Percentiles rank a stretch among this genome's conserved stretches.
These are phyloP conservation scores for Botrytis squamosa DNA, from an alignment of 2,329 filamentous ascomycete genomes.

Conservation along the genomic window DNA sequence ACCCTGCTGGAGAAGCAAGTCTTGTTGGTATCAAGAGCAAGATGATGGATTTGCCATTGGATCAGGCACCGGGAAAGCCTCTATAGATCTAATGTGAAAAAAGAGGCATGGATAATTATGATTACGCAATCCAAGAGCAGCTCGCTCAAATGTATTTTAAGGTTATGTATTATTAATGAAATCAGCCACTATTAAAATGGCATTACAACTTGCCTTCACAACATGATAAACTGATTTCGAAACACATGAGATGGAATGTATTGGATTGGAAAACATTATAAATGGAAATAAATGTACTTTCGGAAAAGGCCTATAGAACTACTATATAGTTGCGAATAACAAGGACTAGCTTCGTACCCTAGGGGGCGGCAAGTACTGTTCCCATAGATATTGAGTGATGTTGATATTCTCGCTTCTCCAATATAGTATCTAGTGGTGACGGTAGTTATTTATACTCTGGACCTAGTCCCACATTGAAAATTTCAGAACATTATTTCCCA, in stretches of 20 bases:
- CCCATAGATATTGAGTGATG: not conserved
- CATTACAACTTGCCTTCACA: not conserved
- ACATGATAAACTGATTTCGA: not conserved
- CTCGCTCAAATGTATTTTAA: not conserved
- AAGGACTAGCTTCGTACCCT: not conserved
- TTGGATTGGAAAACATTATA: not conserved
- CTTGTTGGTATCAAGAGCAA: slow-evolving; percentile 42
- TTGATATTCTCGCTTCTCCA: not conserved
- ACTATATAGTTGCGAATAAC: not conserved
- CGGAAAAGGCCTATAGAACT: not conserved
- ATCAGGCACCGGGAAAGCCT: slow-evolving; percentile 38
- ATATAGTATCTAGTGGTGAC: not conserved
- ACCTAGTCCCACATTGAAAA: not conserved
- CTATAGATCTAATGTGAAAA: slow-evolving; percentile 27
- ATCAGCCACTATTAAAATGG: not conserved
- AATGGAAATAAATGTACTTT: not conserved
- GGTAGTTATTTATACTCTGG: not conserved
- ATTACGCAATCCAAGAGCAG: not conserved
- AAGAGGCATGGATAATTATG: not conserved
- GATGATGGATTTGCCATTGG: slow-evolving; percentile 41
- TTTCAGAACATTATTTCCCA: no score
- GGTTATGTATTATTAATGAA: slow-evolving; percentile 2
- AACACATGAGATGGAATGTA: not conserved
- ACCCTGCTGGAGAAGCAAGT: slow-evolving; percentile 43
- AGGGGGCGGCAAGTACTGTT: not conserved